Base-by-base conservation (phyloP, 2,329 filamentous ascomycete genomes). In the Spiromastix sp. region DNA sequence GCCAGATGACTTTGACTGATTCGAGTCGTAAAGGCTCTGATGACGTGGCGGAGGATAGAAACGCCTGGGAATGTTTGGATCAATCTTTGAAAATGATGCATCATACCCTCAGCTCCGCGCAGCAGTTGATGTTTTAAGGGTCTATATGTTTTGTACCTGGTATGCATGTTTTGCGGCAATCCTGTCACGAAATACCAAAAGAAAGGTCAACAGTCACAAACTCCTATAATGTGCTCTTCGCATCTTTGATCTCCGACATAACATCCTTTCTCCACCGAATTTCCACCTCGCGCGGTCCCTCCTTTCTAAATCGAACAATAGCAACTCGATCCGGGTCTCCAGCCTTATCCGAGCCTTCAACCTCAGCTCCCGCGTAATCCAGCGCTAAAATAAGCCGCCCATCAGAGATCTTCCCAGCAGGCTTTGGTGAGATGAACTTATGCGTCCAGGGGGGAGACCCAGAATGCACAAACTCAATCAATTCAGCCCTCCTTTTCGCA, bases 321-420 rank as follows among this genome's bases (percentile, higher is more conserved):
- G 78, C 66, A 32, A 76, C 71, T 47, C 69, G 66, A 34, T 77
- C 71, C 17, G 45, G 55, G 16, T 73, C 60, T 0, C 74, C 74
- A 41, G 47, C 62, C 44, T 70, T 61, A 3, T 56, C 64, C 5
- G 54, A 56, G 13, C 53, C 62, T 39, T 70, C 65, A 3, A 77
- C 52, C 47, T 79, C 75, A 24, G 61, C 61, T 0, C 75, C 74
- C 2, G 73, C 66, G 36, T 64, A 57, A 42, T 74, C 66, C 37
- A 79, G 48, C 9, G 59, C 64, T 33, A 79, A 49, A 13, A 77
- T 66, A 11, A 63, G 52, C 20, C 70, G 61, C 1, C 68, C 63
- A 45, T 74, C 72, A 11, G 54, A 42, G 4, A 51, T 42, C 37
- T 56, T 44, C 22, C 55, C 55, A n/a, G 61, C 42, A 41, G 56